These are phyloP conservation scores for Fusarium clavum DNA, from an alignment of 2,329 filamentous ascomycete genomes.

Conservation along the genomic window DNA sequence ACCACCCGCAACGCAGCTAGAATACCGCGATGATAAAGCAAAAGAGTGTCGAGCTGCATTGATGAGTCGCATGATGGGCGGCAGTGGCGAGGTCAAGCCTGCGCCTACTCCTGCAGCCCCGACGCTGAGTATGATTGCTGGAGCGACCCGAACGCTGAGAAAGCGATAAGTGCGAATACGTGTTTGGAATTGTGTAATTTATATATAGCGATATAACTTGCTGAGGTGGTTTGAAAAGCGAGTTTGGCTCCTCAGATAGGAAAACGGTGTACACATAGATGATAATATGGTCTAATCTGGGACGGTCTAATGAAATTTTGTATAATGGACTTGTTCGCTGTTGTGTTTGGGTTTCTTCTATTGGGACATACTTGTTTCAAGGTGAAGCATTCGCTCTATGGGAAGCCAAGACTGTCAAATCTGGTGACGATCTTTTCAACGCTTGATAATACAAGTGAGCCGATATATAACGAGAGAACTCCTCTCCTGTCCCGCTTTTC, in stretches of 20 bases:
- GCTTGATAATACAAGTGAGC: neutral
- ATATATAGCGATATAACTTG: slow-evolving; percentile 5
- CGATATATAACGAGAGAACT: slow-evolving; percentile 20
- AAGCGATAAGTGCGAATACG: slow-evolving; percentile 28
- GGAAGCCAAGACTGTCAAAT: neutral
- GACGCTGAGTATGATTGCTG: slow-evolving; percentile 14
- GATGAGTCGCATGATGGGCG: slow-evolving; percentile 58
- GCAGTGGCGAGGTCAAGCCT: slow-evolving; percentile 33
- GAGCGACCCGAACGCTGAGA: slow-evolving; percentile 40
- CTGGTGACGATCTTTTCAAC: neutral
- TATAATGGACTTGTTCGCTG: neutral
- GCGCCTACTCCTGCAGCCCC: slow-evolving; percentile 5
- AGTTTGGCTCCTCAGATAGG: neutral
- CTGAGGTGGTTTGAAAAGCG: neutral
- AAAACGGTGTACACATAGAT: neutral
- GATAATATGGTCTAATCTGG: neutral
- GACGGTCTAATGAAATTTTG: neutral
- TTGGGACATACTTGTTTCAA: neutral
- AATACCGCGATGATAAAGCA: slow-evolving; percentile 65
- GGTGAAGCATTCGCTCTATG: neutral
- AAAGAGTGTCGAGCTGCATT: slow-evolving; percentile 57
- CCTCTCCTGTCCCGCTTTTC: slow-evolving; percentile 11
- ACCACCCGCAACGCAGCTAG: slow-evolving; percentile 64
- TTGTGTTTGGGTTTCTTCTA: neutral
- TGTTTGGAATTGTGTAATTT: slow-evolving; percentile 2